Evolutionary conservation across 352 stramenopile species (phyloP).

Genomic region (Pythium dissotocum): DNA sequence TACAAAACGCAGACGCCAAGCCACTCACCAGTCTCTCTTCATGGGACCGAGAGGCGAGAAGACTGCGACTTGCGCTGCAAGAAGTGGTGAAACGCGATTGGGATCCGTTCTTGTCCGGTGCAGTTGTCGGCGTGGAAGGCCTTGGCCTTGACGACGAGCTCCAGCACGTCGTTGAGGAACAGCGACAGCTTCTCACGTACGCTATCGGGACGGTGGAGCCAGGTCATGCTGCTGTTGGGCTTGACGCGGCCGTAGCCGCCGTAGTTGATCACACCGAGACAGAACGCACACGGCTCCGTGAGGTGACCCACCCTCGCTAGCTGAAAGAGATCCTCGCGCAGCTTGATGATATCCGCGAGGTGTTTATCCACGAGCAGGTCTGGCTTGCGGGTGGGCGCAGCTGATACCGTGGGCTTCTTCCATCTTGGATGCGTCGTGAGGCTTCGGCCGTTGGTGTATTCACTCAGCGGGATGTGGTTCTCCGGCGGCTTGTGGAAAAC

Average conservation of each 20-base stretch:
- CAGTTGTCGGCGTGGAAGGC: conserved; percentile 11
- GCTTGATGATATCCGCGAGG: conserved; percentile 2
- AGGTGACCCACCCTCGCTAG: conserved; percentile 5
- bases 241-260: conserved; percentile 19
- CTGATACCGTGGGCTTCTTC: neutral
- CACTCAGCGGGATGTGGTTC: conserved; percentile 14
- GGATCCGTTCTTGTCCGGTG: conserved; percentile 5
- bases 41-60: neutral
- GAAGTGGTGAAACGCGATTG: conserved; percentile 2
- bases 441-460: conserved; percentile 3
- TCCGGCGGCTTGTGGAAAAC: conserved; percentile 11
- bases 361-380: neutral
- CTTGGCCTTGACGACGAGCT: conserved; percentile 6
- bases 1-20: no score
- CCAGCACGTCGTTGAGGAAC: conserved; percentile 11
- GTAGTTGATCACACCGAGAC: conserved; percentile 13
- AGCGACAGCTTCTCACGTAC: conserved; percentile 13
- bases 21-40: no score
- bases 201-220: conserved; percentile 9
- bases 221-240: conserved; percentile 10
- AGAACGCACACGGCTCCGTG: conserved; percentile 17
- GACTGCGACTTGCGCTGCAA: neutral
- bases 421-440: conserved; percentile 3
- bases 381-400: neutral
- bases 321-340: conserved; percentile 14